Conservation (phyloP, 1,139 yeast species). For the Yamadazyma epiphylla region DNA sequence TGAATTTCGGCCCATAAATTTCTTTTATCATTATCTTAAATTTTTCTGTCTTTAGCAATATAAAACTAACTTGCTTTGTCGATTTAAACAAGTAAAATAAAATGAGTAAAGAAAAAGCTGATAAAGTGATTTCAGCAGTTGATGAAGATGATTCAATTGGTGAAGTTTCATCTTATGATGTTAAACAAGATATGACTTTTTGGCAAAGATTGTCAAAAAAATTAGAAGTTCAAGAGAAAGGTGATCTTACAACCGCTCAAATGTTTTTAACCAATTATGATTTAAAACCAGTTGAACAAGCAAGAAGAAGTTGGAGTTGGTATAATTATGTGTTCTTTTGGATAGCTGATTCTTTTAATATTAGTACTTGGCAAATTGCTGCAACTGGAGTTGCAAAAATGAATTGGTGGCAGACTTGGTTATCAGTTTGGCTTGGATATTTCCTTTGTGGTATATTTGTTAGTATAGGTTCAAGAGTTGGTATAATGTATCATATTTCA, state of each 20-base stretch:
- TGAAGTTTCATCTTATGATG: slow-evolving; percentile 12
- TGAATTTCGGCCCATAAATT: background rate
- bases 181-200: slow-evolving; percentile 6
- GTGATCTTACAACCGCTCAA: slow-evolving; percentile 41
- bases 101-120: slow-evolving; percentile 1
- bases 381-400: slow-evolving; percentile 69
- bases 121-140: slow-evolving; percentile 1
- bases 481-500: slow-evolving; percentile 70
- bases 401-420: slow-evolving; percentile 90
- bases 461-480: slow-evolving; percentile 62
- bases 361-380: slow-evolving; percentile 89
- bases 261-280: slow-evolving; percentile 68
- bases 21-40: background rate
- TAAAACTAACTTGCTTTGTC: too few species aligned
- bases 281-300: slow-evolving; percentile 69
- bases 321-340: slow-evolving; percentile 73
- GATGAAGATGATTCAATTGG: slow-evolving; percentile 8
- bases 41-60: too few species aligned
- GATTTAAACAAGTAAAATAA: too few species aligned
- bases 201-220: slow-evolving; percentile 15
- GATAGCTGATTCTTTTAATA: slow-evolving; percentile 84
- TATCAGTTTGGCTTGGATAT: slow-evolving; percentile 77
- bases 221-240: slow-evolving; percentile 25
- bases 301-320: slow-evolving; percentile 77
- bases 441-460: slow-evolving; percentile 59